Percentiles rank a stretch among this genome's conserved stretches.
Conservation (phyloP, 306 rosid species). For the Fragaria vesca region DNA sequence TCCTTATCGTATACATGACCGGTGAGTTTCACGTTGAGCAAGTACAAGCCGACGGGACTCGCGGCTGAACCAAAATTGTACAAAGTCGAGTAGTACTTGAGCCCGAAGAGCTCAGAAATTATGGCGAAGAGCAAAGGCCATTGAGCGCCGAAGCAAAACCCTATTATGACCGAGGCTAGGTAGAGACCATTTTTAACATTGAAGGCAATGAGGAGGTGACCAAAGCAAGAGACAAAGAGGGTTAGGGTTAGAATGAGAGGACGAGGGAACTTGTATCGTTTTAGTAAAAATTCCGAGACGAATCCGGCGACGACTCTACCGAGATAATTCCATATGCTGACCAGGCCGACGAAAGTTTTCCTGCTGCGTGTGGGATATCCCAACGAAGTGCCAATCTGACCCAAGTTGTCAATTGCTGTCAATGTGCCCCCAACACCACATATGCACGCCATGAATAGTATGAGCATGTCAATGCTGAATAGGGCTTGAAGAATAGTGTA, state of each 20-base stretch:
- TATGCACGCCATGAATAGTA: constrained; percentile 42
- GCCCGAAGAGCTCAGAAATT: constrained; percentile 74
- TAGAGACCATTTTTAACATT: constrained; percentile 44
- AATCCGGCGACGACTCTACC: constrained; percentile 53
- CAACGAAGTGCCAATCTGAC: constrained; percentile 42
- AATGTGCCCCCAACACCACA: constrained; percentile 58
- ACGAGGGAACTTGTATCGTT: constrained; percentile 45
- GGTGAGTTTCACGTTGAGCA: constrained; percentile 41
- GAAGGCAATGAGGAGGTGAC: constrained; percentile 55
- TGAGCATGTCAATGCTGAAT: constrained; percentile 50
- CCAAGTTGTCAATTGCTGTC: constrained; percentile 54
- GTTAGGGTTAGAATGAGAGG: constrained; percentile 46
- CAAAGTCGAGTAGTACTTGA: constrained; percentile 75
- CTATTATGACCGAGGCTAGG: constrained; percentile 54
- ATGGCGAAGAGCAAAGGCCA: constrained; percentile 84
- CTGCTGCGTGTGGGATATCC: constrained; percentile 34
- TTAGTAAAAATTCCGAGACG: constrained; percentile 38
- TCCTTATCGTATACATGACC: constrained; percentile 46
- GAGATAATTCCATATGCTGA: constrained; percentile 61
- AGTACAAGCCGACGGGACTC: constrained; percentile 51
- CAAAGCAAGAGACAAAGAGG: constrained; percentile 45
- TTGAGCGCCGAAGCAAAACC: constrained; percentile 79
- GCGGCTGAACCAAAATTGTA: constrained; percentile 75
- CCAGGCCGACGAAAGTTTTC: constrained; percentile 49
- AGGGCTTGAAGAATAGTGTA: constrained; percentile 56